phyloP scores from a whole-genome alignment of 148 eudicot species.

The Diospyros kaki region DNA sequence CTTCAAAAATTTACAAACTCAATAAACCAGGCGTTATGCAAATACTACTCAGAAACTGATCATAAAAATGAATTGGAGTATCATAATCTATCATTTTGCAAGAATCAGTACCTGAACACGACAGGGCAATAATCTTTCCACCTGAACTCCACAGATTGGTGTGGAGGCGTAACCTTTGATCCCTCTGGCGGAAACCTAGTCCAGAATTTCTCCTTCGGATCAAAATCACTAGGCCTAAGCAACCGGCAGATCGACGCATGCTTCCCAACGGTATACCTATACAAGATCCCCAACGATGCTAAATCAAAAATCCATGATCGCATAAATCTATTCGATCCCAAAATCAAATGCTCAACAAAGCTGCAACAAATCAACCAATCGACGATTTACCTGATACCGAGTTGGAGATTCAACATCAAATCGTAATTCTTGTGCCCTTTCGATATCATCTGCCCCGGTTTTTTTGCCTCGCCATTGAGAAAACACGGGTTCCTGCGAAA shows the following conservation, averaged over 20 bases:
- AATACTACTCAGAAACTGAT: background rate
- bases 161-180: no score
- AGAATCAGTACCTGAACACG: no score
- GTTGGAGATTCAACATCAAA: slow-evolving; percentile 84
- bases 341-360: background rate
- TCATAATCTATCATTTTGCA: background rate
- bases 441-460: slow-evolving; percentile 70
- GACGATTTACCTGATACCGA: slow-evolving; percentile 64
- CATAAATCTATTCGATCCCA: background rate
- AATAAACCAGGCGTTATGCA: background rate
- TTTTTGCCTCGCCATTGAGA: slow-evolving; percentile 67
- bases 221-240: no score
- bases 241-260: no score
- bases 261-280: no score
- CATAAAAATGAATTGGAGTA: no score
- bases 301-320: slow-evolving; percentile 3
- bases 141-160: no score
- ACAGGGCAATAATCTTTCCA: no score
- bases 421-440: slow-evolving; percentile 87
- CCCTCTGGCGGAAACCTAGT: no score
- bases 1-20: background rate
- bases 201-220: no score
- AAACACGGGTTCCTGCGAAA: slow-evolving; percentile 48
- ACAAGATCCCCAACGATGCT: background rate
- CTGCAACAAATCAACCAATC: background rate